phyloP scores from a whole-genome alignment of 2,329 filamentous ascomycete genomes.

The Periconia sp. region DNA sequence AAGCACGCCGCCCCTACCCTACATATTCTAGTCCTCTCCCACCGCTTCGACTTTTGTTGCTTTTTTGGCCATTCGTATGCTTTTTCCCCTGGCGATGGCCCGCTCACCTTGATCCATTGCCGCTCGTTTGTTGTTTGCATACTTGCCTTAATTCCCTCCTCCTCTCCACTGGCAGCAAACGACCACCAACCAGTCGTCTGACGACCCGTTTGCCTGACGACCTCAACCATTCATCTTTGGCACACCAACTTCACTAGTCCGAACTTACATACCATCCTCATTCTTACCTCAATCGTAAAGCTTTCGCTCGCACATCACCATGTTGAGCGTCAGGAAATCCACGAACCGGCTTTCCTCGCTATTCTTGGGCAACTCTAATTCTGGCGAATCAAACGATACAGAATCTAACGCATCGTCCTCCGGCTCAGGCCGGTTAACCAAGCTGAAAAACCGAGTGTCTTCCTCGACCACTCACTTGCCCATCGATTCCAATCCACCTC shows the following conservation, averaged over 20 bases:
- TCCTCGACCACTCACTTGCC: neutral
- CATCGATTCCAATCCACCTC: constrained; percentile 29
- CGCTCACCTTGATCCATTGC: constrained; percentile 14
- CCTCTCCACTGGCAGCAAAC: neutral
- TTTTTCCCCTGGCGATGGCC: constrained; percentile 2
- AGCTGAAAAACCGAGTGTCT: constrained; percentile 33
- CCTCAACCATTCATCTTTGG: too few species aligned
- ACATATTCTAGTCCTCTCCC: constrained; percentile 10
- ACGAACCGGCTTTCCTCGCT: constrained; percentile 37
- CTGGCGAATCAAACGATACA: constrained; percentile 14
- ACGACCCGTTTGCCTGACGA: too few species aligned
- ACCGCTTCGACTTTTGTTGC: neutral
- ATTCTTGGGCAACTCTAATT: constrained; percentile 29
- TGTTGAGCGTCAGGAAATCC: constrained; percentile 26
- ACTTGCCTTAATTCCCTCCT: constrained; percentile 6
- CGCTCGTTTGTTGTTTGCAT: constrained; percentile 20
- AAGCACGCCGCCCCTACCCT: neutral
- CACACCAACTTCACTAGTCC: neutral
- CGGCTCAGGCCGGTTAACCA: constrained; percentile 21
- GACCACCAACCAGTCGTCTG: too few species aligned
- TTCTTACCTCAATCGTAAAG: neutral
- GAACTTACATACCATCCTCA: neutral
- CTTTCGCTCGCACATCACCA: neutral
- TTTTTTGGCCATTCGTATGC: neutral
- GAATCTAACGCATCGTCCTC: constrained; percentile 29